Conservation (phyloP, 2,329 filamentous ascomycete genomes). For the Didymella lethalis region DNA sequence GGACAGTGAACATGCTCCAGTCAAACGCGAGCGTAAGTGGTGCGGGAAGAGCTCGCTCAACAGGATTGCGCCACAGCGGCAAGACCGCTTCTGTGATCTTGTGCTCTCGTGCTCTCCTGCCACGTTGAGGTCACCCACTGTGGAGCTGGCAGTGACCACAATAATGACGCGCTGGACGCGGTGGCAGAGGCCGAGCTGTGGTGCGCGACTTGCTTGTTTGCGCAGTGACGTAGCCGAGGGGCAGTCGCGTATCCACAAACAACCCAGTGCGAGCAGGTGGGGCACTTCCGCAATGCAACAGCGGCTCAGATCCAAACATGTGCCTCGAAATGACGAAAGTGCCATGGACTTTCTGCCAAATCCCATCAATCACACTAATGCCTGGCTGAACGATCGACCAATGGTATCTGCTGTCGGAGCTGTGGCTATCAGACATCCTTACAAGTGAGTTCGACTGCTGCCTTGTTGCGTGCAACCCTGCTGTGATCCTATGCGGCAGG, state of each 20-base stretch:
- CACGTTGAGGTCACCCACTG: slow-evolving; percentile 16
- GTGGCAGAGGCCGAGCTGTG: slow-evolving; percentile 21
- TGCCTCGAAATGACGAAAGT: slow-evolving; percentile 33
- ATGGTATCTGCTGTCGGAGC: slow-evolving; percentile 31
- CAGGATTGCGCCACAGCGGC: slow-evolving; percentile 8
- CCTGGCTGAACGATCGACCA: slow-evolving; percentile 30
- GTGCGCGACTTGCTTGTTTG: slow-evolving; percentile 16
- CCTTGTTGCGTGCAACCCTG: slow-evolving; percentile 17
- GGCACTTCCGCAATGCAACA: slow-evolving; percentile 9
- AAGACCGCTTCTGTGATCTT: slow-evolving; percentile 11
- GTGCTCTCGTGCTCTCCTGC: slow-evolving; percentile 23
- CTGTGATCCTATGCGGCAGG: slow-evolving; percentile 13
- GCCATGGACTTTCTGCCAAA: slow-evolving; percentile 31
- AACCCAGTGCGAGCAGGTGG: background rate
- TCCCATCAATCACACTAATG: slow-evolving; percentile 32
- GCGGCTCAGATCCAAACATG: slow-evolving; percentile 25
- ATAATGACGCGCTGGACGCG: slow-evolving; percentile 30
- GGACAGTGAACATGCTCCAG: background rate
- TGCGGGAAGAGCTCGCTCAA: slow-evolving; percentile 5
- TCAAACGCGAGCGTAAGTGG: slow-evolving; percentile 15
- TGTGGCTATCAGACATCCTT: slow-evolving; percentile 24
- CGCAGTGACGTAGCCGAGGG: slow-evolving; percentile 13
- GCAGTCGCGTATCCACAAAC: slow-evolving; percentile 15
- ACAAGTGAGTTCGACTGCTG: slow-evolving; percentile 25
- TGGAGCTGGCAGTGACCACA: slow-evolving; percentile 10